phyloP scores from a whole-genome alignment of 2,329 filamentous ascomycete species.

The Hypomyces rosellus region DNA sequence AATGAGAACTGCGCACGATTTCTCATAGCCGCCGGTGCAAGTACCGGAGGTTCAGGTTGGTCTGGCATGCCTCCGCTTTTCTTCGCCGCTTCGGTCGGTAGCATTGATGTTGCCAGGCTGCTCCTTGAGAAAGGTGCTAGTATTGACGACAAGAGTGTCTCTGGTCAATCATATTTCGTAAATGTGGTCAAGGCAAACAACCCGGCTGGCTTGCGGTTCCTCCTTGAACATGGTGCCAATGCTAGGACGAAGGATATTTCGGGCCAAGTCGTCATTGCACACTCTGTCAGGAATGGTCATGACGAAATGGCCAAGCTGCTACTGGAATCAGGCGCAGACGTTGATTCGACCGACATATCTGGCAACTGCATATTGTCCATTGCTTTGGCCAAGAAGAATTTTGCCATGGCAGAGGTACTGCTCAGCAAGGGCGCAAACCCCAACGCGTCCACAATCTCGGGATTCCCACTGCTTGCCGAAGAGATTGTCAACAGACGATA shows the following conservation, averaged over 20 bases:
- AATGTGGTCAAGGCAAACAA: slow-evolving; percentile 22
- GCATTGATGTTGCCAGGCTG: slow-evolving; percentile 20
- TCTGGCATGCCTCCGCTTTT: slow-evolving; percentile 27
- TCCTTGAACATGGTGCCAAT: slow-evolving; percentile 26
- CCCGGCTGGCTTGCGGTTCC: slow-evolving; percentile 21
- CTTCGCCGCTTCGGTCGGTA: slow-evolving; percentile 25
- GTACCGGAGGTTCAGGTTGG: slow-evolving; percentile 16
- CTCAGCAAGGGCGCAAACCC: slow-evolving; percentile 29
- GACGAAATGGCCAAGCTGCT: slow-evolving; percentile 24
- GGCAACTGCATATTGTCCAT: slow-evolving; percentile 25
- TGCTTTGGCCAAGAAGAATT: slow-evolving; percentile 21
- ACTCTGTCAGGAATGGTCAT: slow-evolving; percentile 22
- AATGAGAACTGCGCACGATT: slow-evolving; percentile 26
- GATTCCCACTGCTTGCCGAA: slow-evolving; percentile 27
- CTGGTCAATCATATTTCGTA: slow-evolving; percentile 25
- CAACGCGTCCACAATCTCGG: slow-evolving; percentile 23
- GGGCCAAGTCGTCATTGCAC: slow-evolving; percentile 23
- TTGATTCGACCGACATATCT: slow-evolving; percentile 22
- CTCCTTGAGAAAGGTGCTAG: slow-evolving; percentile 25
- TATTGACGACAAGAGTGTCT: slow-evolving; percentile 23
- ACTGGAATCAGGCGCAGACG: slow-evolving; percentile 30
- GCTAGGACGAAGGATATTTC: slow-evolving; percentile 19
- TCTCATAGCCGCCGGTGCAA: slow-evolving; percentile 28
- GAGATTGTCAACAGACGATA: slow-evolving; percentile 26
- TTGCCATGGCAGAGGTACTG: slow-evolving; percentile 28